phyloP scores from a whole-genome alignment of 441 rosid genomes.

The Populus hybrid region DNA sequence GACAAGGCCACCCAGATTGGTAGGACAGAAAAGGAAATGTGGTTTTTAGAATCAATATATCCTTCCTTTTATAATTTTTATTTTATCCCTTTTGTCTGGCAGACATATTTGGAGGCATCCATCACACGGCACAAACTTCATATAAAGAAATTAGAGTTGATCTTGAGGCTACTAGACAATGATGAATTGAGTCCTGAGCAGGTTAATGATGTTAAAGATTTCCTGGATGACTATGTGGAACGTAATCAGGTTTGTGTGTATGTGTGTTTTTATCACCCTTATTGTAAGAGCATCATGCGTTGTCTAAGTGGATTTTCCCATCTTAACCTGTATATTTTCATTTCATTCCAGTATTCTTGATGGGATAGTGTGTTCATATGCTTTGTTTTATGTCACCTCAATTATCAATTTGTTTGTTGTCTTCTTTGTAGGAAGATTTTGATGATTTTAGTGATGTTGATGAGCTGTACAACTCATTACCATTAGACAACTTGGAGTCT shows the following conservation, averaged over 20 bases:
- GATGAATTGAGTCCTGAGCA: constrained; percentile 98
- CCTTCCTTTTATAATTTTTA: constrained; percentile 10
- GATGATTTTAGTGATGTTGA: constrained; percentile 96
- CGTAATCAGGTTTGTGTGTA: constrained; percentile 81
- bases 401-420: not conserved
- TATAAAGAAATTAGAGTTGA: constrained; percentile 87
- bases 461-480: constrained; percentile 76
- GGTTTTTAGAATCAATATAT: constrained; percentile 16
- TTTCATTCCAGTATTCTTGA: not conserved
- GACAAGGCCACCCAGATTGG: constrained; percentile 95
- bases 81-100: constrained; percentile 21
- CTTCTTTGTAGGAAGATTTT: constrained; percentile 74
- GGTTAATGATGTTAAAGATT: constrained; percentile 93
- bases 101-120: constrained; percentile 95
- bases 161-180: constrained; percentile 93
- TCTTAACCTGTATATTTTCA: not conserved
- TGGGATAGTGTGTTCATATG: not conserved
- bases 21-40: constrained; percentile 29
- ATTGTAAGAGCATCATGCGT: not conserved
- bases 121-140: constrained; percentile 92
- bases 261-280: not conserved
- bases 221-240: constrained; percentile 94
- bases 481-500: constrained; percentile 91
- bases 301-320: not conserved
- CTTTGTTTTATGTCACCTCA: constrained; percentile 12